Base-by-base conservation (phyloP, 2,329 filamentous ascomycete genomes). In the Sporothrix inflata region DNA sequence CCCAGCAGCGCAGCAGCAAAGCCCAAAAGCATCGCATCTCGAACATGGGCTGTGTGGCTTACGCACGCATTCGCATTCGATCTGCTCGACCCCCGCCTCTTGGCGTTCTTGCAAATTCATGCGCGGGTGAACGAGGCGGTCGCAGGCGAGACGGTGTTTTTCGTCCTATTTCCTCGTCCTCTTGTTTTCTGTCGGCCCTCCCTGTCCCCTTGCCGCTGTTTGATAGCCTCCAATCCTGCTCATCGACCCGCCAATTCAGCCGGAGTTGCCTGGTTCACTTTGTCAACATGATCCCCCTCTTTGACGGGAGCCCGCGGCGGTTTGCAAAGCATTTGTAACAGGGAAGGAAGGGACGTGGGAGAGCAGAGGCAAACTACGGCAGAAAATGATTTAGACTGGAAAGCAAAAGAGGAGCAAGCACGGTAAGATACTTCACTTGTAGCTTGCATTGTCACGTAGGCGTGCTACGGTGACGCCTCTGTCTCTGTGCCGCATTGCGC, bases 161-260 rank as follows among this genome's bases (percentile, higher is more conserved):
- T 47, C 40, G 61, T 49, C 61, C 6, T 47, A 47, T 30, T 47
- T 66, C 24, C 40, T 9, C n/a, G 60, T 27, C 60, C 38, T 38
- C 27, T 42, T 16, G n/a, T 27, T 30, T 19, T 16, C 11, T 9
- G 21, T 8, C 40, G 38, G 61, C 45, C 19, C 3, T 53, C 45
- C 27, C 9, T 40, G 45, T 68, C n/a, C 30, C 51, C 49, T 57
- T 38, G 67, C 67, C 34, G 34, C n/a, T 45, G 51, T 69, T 69
- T 69, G 51, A 60, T 69, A 27, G 51, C 51, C 67, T 45, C n/a
- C 4, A 49, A 67, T 53, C 47, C 30, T 53, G 45, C 65, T 38
- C 65, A 34, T 38, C 30, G 27, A 30, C 63, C 65, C 30, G 61
- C 51, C 53, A 63, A 65, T 72, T 69, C 66, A 72, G 65, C 71